Percentiles rank a stretch among this genome's conserved stretches.
Conservation (phyloP, 306 rosid species). For the Castanea sativa region DNA sequence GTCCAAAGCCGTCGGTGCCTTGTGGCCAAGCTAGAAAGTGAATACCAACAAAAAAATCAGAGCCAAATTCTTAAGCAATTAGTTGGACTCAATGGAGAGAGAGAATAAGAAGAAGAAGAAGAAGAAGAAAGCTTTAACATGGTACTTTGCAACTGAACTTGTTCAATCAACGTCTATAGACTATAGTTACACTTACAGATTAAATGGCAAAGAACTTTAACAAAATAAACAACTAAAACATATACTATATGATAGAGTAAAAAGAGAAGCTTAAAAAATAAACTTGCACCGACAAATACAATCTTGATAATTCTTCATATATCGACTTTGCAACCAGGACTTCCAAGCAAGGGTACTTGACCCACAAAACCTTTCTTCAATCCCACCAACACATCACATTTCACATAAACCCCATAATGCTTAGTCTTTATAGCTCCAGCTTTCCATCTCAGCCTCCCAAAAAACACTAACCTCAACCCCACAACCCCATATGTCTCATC, state of each 20-base stretch:
- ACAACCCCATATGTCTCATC: slow-evolving; percentile 66
- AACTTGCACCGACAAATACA: background rate
- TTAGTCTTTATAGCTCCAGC: slow-evolving; percentile 50
- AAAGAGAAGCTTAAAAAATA: background rate
- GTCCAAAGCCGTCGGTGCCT: background rate
- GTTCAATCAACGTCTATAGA: background rate
- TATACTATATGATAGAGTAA: background rate
- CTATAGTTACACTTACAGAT: background rate
- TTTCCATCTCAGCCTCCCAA: slow-evolving; percentile 81
- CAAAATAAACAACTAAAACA: background rate
- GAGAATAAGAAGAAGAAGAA: background rate
- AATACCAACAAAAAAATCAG: background rate
- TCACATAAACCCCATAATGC: slow-evolving; percentile 56
- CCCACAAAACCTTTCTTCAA: slow-evolving; percentile 68
- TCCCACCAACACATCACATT: slow-evolving; percentile 69
- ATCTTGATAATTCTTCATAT: slow-evolving; percentile 27
- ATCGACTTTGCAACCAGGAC: slow-evolving; percentile 63
- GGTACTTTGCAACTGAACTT: background rate
- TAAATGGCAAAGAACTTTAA: background rate
- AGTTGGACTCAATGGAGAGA: too few species aligned
- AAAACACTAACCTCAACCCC: slow-evolving; percentile 47
- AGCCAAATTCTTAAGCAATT: background rate
- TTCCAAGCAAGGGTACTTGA: slow-evolving; percentile 70
- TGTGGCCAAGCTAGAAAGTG: background rate
- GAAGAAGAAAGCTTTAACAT: background rate